phyloP scores from a whole-genome alignment of 768 basidiomycete species.

The Mycena floridula region DNA sequence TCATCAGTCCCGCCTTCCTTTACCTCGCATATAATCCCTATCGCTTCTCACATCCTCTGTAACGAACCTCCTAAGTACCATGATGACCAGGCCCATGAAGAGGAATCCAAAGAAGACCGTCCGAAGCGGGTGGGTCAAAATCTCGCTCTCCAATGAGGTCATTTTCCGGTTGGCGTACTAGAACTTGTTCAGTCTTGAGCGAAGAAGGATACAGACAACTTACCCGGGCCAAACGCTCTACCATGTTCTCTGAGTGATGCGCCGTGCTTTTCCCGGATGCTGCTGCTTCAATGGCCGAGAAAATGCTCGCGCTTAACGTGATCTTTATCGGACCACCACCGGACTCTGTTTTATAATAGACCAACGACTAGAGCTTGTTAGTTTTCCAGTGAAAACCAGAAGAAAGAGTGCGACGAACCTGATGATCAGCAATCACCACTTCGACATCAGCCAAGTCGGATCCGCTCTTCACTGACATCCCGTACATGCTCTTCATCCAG shows the following conservation, averaged over 20 bases:
- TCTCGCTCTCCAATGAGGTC: slow-evolving; percentile 26
- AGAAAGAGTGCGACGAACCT: slow-evolving; percentile 16
- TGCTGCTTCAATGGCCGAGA: slow-evolving; percentile 66
- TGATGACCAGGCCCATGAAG: slow-evolving; percentile 23
- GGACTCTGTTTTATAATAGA: slow-evolving; percentile 73
- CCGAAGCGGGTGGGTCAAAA: slow-evolving; percentile 28
- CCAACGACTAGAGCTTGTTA: slow-evolving; percentile 38
- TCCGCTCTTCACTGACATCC: slow-evolving; percentile 32
- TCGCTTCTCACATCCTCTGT: slow-evolving; percentile 15
- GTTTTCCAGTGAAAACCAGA: not conserved
- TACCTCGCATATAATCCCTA: slow-evolving; percentile 11
- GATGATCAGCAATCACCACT: slow-evolving; percentile 78
- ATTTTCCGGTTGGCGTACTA: slow-evolving; percentile 40
- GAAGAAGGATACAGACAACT: slow-evolving; percentile 6
- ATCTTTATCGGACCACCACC: slow-evolving; percentile 50
- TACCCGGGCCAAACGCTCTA: slow-evolving; percentile 66
- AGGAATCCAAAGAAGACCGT: slow-evolving; percentile 24
- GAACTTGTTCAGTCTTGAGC: not conserved
- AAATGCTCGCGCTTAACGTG: slow-evolving; percentile 43
- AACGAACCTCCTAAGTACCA: slow-evolving; percentile 17
- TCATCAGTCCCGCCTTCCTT: slow-evolving; percentile 16
- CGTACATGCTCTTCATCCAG: slow-evolving; percentile 94
- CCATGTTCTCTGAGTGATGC: slow-evolving; percentile 63
- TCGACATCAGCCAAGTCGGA: slow-evolving; percentile 30
- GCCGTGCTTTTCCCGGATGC: slow-evolving; percentile 39